Percentiles rank a stretch among this genome's conserved stretches.
These are phyloP conservation scores for Populus davidiana DNA, from an alignment of 345 rosid species.

Conservation along the genomic window DNA sequence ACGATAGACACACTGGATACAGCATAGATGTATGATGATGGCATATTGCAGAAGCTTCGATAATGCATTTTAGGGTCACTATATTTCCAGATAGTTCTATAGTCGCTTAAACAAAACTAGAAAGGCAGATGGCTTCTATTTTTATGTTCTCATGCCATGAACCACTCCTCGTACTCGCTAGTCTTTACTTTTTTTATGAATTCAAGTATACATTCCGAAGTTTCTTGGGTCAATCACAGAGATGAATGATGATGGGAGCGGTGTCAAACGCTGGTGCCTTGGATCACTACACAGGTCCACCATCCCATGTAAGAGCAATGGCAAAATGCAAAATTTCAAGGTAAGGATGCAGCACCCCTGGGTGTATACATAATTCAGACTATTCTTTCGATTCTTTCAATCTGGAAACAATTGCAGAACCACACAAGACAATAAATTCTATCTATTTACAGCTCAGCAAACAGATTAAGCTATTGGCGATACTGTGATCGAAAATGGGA, in stretches of 20 bases:
- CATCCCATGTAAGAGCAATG: not conserved
- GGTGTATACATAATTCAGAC: not conserved
- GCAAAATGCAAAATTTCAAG: not conserved
- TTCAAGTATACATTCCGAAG: not conserved
- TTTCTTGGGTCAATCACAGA: not conserved
- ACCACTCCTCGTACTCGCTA: not conserved
- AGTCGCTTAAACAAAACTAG: not conserved
- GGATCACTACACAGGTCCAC: not conserved
- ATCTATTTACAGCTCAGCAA: too few species aligned
- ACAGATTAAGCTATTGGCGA: too few species aligned
- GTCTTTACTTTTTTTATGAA: not conserved
- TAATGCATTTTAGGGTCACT: not conserved
- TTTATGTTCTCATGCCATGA: not conserved
- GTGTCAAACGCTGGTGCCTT: not conserved
- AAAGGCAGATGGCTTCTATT: not conserved
- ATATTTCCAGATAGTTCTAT: not conserved
- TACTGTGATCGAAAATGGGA: too few species aligned
- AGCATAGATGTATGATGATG: too few species aligned
- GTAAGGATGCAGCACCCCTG: not conserved
- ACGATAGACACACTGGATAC: constrained; percentile 18
- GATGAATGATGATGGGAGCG: too few species aligned
- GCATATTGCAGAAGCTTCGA: not conserved
- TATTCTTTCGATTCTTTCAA: too few species aligned
- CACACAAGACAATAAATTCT: too few species aligned
- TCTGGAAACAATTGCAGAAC: too few species aligned